Evolutionary conservation across 345 rosid species (phyloP).

Genomic region (Murraya koenigii): DNA sequence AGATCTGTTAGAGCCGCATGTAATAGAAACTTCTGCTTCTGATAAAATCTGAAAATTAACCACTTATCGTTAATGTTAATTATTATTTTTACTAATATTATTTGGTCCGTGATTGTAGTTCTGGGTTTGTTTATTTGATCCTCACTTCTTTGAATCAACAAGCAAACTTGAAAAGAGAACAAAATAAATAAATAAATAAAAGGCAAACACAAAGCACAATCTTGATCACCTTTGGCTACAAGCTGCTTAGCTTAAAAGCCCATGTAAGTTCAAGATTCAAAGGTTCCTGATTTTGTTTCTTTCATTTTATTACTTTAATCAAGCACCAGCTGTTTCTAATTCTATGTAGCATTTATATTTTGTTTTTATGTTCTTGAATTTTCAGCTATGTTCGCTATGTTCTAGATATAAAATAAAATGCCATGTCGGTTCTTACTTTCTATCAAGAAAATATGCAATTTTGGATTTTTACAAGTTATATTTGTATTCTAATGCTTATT

Average conservation of each 20-base stretch:
- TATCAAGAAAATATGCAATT: background rate
- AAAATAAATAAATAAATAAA: too few relatives aligned
- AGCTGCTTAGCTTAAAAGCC: background rate
- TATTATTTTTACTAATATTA: too few relatives aligned
- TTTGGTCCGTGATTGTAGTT: too few relatives aligned
- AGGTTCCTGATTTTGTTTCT: conserved; percentile 7
- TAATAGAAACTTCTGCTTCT: too few relatives aligned
- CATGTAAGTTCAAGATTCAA: background rate
- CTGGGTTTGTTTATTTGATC: conserved; percentile 7
- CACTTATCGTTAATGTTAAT: too few relatives aligned
- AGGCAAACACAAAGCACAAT: background rate
- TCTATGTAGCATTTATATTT: background rate
- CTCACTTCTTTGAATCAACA: background rate
- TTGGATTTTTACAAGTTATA: background rate
- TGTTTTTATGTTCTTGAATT: background rate
- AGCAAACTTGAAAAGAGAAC: too few relatives aligned
- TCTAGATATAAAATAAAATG: conserved; percentile 4
- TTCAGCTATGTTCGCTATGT: conserved; percentile 8
- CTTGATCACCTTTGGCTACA: background rate
- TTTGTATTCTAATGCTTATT: background rate
- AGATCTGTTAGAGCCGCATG: too few relatives aligned
- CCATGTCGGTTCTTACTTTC: conserved; percentile 4
- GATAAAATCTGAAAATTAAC: too few relatives aligned
- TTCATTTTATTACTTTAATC: background rate
- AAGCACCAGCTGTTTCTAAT: background rate